Percentiles rank a stretch among this genome's conserved stretches.
phyloP scores from a whole-genome alignment of 495 filamentous ascomycete genomes.

The Wilcoxina mikolae region DNA sequence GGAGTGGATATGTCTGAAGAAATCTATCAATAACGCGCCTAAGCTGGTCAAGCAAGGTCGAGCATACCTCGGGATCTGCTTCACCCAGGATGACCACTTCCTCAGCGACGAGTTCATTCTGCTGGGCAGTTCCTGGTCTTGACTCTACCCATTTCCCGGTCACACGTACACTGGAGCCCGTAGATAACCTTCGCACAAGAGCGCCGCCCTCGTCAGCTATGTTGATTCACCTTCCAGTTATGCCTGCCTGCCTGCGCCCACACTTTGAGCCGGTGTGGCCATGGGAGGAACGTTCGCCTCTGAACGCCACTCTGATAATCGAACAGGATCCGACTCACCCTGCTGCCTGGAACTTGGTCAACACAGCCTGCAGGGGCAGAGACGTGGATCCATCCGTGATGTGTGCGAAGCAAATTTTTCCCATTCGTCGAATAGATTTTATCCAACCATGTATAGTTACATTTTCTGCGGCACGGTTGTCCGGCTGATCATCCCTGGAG shows the following conservation, averaged over 20 bases:
- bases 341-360: constrained; percentile 58
- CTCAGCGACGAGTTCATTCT: constrained; percentile 62
- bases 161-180: constrained; percentile 64
- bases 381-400: constrained; percentile 79
- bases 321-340: constrained; percentile 43
- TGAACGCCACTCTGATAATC: not conserved
- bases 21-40: constrained; percentile 1
- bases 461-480: not conserved
- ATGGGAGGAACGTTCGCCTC: not conserved
- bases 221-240: not conserved
- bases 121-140: constrained; percentile 50
- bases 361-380: constrained; percentile 63
- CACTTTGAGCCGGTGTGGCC: not conserved
- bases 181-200: constrained; percentile 46
- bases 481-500: not conserved
- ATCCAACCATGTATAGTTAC: constrained; percentile 64
- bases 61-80: constrained; percentile 59
- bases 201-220: not conserved
- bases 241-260: not conserved
- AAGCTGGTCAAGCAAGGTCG: not conserved
- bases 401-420: constrained; percentile 64
- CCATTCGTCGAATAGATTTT: constrained; percentile 74
- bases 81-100: constrained; percentile 55
- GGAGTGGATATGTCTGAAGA: constrained; percentile 66
- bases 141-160: constrained; percentile 67